Evolutionary conservation across 2,329 filamentous ascomycete genomes (phyloP).

Genomic region (Colletotrichum spinosum): DNA sequence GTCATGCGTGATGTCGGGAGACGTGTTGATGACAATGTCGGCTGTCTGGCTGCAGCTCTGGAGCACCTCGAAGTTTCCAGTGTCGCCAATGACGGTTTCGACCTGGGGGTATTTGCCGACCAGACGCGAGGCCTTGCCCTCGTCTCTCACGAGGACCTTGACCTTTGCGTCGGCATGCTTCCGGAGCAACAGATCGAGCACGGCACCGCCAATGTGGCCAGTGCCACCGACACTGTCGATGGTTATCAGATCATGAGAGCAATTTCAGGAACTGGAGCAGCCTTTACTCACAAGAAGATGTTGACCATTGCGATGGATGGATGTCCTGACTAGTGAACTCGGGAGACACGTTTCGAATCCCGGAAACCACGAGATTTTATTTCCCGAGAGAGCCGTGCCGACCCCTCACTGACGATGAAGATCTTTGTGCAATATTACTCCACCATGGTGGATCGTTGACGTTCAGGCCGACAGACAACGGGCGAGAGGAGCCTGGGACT

Average conservation of each 20-base stretch:
- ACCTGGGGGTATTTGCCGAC: conserved; percentile 9
- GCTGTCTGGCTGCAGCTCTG: conserved; percentile 6
- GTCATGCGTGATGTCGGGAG: conserved; percentile 18
- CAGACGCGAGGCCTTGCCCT: conserved; percentile 17
- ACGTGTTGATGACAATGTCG: conserved; percentile 19
- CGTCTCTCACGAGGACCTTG: conserved; percentile 13
- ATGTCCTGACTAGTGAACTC: background rate
- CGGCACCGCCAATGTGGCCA: conserved; percentile 22
- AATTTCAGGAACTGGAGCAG: background rate
- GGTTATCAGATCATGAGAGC: background rate
- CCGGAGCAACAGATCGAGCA: conserved; percentile 5
- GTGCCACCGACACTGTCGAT: conserved; percentile 12
- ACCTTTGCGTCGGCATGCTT: conserved; percentile 14
- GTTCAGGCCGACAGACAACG: background rate
- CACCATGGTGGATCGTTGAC: conserved; percentile 14
- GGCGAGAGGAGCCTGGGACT: background rate
- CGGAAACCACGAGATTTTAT: conserved; percentile 18
- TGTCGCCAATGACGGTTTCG: conserved; percentile 13
- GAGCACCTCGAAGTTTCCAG: conserved; percentile 4
- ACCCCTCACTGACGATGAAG: conserved; percentile 21
- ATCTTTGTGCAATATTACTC: conserved; percentile 9
- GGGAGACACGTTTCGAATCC: conserved; percentile 3
- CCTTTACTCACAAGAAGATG: conserved; percentile 15
- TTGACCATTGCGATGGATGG: conserved; percentile 7
- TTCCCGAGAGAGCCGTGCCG: background rate